A percentile compares a stretch with the other conserved stretches of the same genome.
phyloP scores from a whole-genome alignment of 2,329 filamentous ascomycete genomes.

The Penicillium crustosum region DNA sequence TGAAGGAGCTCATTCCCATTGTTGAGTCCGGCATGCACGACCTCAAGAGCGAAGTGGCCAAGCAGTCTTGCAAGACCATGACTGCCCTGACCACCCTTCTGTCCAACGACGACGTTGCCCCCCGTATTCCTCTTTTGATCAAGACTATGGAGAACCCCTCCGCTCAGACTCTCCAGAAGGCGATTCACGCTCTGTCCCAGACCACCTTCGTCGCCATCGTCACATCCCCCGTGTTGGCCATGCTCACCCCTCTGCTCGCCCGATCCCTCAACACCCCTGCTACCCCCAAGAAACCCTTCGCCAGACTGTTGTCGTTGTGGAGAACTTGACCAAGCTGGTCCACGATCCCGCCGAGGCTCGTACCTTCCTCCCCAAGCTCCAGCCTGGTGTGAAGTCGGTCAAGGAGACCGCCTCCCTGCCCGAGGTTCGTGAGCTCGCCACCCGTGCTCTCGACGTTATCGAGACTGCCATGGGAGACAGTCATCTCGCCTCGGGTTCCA shows the following conservation, averaged over 20 bases:
- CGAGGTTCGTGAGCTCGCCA: slow-evolving; percentile 88
- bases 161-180: slow-evolving; percentile 83
- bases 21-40: slow-evolving; percentile 96
- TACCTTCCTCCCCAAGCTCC: slow-evolving; percentile 90
- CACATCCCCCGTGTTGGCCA: slow-evolving; percentile 89
- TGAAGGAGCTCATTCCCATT: slow-evolving; percentile 84
- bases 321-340: slow-evolving; percentile 97
- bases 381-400: slow-evolving; percentile 88
- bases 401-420: slow-evolving; percentile 85
- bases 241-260: slow-evolving; percentile 92
- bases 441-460: slow-evolving; percentile 80
- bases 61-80: slow-evolving; percentile 92
- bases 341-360: slow-evolving; percentile 93
- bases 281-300: slow-evolving; percentile 93
- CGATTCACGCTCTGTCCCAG: slow-evolving; percentile 92
- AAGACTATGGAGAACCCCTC: slow-evolving; percentile 95
- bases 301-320: slow-evolving; percentile 92
- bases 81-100: slow-evolving; percentile 82
- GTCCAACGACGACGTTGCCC: slow-evolving; percentile 94
- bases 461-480: slow-evolving; percentile 83
- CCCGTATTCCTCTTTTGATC: slow-evolving; percentile 85
- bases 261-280: slow-evolving; percentile 87
- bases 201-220: slow-evolving; percentile 98
- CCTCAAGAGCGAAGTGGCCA: slow-evolving; percentile 78
- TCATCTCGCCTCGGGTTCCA: slow-evolving; percentile 54